phyloP scores from a whole-genome alignment of 106 monocot genomes.

The Cymbidium sinense region DNA sequence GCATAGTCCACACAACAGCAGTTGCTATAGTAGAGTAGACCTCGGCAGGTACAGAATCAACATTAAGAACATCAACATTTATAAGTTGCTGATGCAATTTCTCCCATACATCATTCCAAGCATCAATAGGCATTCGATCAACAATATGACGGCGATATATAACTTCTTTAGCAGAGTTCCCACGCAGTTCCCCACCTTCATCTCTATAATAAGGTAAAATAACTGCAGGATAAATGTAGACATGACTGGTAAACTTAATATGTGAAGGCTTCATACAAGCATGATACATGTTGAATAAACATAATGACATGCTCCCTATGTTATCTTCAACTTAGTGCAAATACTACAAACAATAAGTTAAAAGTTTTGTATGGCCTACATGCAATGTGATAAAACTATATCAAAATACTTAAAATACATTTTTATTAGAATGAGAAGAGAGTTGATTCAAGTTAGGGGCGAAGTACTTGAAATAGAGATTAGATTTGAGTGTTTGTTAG shows the following conservation, averaged over 20 bases:
- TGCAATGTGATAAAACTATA: too few species aligned
- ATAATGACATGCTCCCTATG: neutral
- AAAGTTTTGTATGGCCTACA: too few species aligned
- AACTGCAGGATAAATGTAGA: slow-evolving; percentile 42
- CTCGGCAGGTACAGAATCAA: slow-evolving; percentile 67
- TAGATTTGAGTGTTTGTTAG: too few species aligned
- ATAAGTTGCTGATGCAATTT: slow-evolving; percentile 72
- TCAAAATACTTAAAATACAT: too few species aligned
- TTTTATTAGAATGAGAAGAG: too few species aligned
- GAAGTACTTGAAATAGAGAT: too few species aligned
- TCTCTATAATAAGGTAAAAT: slow-evolving; percentile 81
- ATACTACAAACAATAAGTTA: neutral
- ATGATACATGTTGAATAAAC: slow-evolving; percentile 5
- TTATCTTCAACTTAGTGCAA: neutral
- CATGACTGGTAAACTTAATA: neutral
- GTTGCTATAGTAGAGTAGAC: slow-evolving; percentile 71
- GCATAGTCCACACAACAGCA: slow-evolving; percentile 86
- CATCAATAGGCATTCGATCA: slow-evolving; percentile 81
- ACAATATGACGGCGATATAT: slow-evolving; percentile 75
- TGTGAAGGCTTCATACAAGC: neutral
- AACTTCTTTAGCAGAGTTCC: slow-evolving; percentile 35
- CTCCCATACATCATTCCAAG: slow-evolving; percentile 85
- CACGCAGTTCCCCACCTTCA: slow-evolving; percentile 17
- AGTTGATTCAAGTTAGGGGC: too few species aligned
- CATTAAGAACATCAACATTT: slow-evolving; percentile 82